Evolutionary conservation across 202 grass and related monocot genomes (phyloP), one percentile per base, ranked within the genome.

Genomic region (Eragrostis tef): DNA sequence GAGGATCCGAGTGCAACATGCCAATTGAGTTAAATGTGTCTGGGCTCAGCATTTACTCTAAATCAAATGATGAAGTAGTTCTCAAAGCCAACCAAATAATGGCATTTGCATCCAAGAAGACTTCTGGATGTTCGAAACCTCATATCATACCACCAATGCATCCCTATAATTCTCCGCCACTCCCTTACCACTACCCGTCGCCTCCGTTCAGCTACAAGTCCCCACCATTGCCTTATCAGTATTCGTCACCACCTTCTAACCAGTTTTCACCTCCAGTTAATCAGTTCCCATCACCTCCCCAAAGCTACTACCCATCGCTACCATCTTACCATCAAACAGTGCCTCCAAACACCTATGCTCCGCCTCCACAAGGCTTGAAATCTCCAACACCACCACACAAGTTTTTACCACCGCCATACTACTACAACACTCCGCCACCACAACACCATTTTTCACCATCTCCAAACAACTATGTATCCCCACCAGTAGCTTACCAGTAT

Each of bases 1-100:
- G 72, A 87, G 89, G 89, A 74, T 92, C 93, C 1, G 82, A 85
- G 43, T 94, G 89, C 83, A 90, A 85, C 54, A 60, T 88, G 12
- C 89, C 93, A 3, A 86, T 91, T 47, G 79, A 88, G 17, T 75
- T 89, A 62, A 85, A 88, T 73, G 60, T 85, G 67, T 87, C 79
- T 11, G 79, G 86, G 54, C 89, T 94, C 43, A 78, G 70, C 15
- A 45, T 87, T 54, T 78, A 86, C 44, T 85, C 79, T 1, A 64
- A 83, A 60, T 89, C 85, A 59, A 73, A 49, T 1, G 6, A 90
- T 45, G 87, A 81, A 76, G 79, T 94, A 79, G 93, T 94, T 53
- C 74, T 94, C 60, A 70, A 86, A 82, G 89, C 93, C 42, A 86
- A 92, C 64, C 75, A 77, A 53, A 45, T 87, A 83, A 69, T 91